Evolutionary conservation across 148 eudicot species (phyloP).

Genomic region (Spergularia bocconei): DNA sequence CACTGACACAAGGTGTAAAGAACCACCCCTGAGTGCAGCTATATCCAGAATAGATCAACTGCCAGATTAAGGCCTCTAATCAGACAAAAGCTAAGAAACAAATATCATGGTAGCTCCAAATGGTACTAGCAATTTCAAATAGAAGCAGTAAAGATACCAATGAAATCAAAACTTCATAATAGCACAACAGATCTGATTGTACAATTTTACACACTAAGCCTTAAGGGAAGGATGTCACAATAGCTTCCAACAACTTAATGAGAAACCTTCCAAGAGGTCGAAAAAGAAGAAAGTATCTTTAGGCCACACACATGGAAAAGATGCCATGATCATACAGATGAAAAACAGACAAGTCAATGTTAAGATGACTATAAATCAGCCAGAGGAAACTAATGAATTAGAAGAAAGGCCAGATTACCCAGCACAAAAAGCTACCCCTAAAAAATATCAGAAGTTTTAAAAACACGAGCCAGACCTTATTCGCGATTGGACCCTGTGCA

Average conservation of each 20-base stretch:
- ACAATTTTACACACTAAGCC: too few species aligned
- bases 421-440: neutral
- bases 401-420: neutral
- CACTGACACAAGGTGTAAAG: slow-evolving; percentile 73
- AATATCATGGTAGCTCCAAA: neutral
- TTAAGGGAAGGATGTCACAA: too few species aligned
- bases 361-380: too few species aligned
- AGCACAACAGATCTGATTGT: neutral
- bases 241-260: too few species aligned
- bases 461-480: slow-evolving; percentile 49
- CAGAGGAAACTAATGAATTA: neutral
- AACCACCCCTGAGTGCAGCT: slow-evolving; percentile 95
- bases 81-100: neutral
- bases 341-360: too few species aligned
- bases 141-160: neutral
- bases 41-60: slow-evolving; percentile 89
- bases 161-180: neutral
- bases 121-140: neutral
- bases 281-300: too few species aligned
- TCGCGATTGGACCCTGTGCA: slow-evolving; percentile 86
- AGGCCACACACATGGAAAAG: too few species aligned
- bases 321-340: too few species aligned
- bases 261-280: too few species aligned
- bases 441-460: neutral
- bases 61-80: slow-evolving; percentile 17